A percentile compares a stretch with the other conserved stretches of the same genome.
These are phyloP conservation scores for Lepidopterella palustris DNA, from an alignment of 495 filamentous ascomycete genomes.

Conservation along the genomic window DNA sequence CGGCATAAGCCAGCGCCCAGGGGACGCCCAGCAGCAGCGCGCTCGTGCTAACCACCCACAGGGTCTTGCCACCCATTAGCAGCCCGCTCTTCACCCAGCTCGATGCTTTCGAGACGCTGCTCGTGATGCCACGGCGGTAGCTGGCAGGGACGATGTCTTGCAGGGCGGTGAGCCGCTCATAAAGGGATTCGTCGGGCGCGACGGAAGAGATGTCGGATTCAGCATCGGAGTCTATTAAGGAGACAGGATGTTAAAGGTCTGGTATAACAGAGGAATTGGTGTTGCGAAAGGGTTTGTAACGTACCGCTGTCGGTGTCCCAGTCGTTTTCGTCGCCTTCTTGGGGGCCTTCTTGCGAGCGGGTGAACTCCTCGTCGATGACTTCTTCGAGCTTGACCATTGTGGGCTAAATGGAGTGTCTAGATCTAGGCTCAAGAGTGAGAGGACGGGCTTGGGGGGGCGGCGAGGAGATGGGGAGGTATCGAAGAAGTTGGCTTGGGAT, in stretches of 20 bases:
- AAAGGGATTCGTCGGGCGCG: conserved; percentile 53
- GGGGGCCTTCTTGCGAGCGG: conserved; percentile 60
- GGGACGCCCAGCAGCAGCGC: conserved; percentile 87
- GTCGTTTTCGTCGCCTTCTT: conserved; percentile 79
- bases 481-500: no score
- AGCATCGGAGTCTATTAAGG: conserved; percentile 22
- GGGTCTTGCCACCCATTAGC: conserved; percentile 66
- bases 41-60: conserved; percentile 83
- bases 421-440: no score
- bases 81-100: conserved; percentile 56
- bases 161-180: conserved; percentile 76
- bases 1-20: conserved; percentile 82
- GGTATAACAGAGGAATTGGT: background rate
- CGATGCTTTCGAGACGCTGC: conserved; percentile 51
- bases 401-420: conserved; percentile 41
- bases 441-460: no score
- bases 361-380: conserved; percentile 93
- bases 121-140: conserved; percentile 61
- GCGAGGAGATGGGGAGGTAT: no score
- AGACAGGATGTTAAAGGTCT: background rate
- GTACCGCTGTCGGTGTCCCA: conserved; percentile 79
- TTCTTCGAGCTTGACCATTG: conserved; percentile 94
- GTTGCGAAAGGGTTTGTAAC: conserved; percentile 24
- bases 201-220: conserved; percentile 54
- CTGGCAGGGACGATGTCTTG: conserved; percentile 87